Conservation (phyloP, 768 basidiomycete genomes). For the Sporobolomyces pararoseus region DNA sequence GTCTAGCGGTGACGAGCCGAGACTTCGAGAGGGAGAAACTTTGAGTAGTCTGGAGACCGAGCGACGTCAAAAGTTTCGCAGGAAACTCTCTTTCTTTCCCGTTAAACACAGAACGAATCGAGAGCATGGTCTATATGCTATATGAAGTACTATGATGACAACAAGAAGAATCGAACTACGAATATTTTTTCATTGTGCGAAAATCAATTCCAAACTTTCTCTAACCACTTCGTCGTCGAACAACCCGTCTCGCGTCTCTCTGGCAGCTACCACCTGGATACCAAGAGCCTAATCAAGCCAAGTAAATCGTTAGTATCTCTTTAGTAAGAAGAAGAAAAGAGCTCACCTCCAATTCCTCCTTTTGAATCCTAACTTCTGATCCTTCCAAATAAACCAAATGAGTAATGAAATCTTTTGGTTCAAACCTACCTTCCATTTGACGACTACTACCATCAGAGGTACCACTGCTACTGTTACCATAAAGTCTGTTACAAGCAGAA, state of each 20-base stretch:
- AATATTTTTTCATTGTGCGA: neutral
- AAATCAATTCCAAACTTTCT: conserved; percentile 24
- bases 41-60: too few relatives aligned
- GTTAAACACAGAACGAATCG: too few relatives aligned
- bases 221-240: conserved; percentile 30
- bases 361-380: conserved; percentile 20
- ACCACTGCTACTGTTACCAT: neutral
- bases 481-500: conserved; percentile 5
- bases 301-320: too few relatives aligned
- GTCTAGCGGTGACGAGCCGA: too few relatives aligned
- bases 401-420: conserved; percentile 7
- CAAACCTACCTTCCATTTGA: neutral
- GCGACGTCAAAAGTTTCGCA: too few relatives aligned
- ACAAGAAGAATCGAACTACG: neutral
- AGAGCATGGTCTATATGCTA: too few relatives aligned
- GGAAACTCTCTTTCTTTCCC: too few relatives aligned
- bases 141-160: neutral
- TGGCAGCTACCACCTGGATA: neutral
- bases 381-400: conserved; percentile 26
- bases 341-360: conserved; percentile 19
- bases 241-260: neutral
- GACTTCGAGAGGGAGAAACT: too few relatives aligned
- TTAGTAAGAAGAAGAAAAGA: neutral
- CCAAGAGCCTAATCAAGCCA: conserved; percentile 3
- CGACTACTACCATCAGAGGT: neutral